Evolutionary conservation across 140 eudicot genomes (phyloP).

Genomic region (Artemisia princeps): DNA sequence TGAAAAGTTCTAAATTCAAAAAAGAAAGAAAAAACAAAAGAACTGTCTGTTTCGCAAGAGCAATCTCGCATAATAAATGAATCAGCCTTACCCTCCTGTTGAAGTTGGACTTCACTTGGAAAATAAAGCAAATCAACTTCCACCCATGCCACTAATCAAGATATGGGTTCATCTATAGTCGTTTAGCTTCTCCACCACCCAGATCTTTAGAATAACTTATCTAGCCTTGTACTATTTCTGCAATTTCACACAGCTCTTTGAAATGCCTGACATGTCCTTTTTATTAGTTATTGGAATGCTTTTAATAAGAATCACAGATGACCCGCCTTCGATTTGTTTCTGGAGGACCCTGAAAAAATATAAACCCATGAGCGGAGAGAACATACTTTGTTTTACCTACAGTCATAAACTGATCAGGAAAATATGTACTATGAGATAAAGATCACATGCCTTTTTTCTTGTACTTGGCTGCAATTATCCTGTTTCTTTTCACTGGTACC

Average conservation of each 20-base stretch:
- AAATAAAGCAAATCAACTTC: constrained; percentile 8
- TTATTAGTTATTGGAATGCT: constrained; percentile 44
- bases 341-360: constrained; percentile 37
- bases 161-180: neutral
- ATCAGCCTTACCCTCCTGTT: neutral
- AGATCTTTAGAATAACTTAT: constrained; percentile 3
- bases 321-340: constrained; percentile 36
- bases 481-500: constrained; percentile 24
- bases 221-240: constrained; percentile 24
- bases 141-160: neutral
- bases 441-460: constrained; percentile 47
- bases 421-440: neutral
- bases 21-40: neutral
- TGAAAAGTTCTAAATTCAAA: neutral
- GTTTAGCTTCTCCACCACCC: neutral
- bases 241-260: constrained; percentile 28
- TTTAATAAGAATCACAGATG: constrained; percentile 53
- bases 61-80: constrained; percentile 1
- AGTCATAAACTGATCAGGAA: constrained; percentile 5
- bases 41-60: constrained; percentile 3
- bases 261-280: constrained; percentile 32
- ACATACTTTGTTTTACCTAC: neutral
- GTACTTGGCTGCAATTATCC: constrained; percentile 29
- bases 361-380: constrained; percentile 7
- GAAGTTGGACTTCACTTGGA: neutral